Conservation (phyloP, 2,329 filamentous ascomycete species). For the Cladophialophora chaetospira region DNA sequence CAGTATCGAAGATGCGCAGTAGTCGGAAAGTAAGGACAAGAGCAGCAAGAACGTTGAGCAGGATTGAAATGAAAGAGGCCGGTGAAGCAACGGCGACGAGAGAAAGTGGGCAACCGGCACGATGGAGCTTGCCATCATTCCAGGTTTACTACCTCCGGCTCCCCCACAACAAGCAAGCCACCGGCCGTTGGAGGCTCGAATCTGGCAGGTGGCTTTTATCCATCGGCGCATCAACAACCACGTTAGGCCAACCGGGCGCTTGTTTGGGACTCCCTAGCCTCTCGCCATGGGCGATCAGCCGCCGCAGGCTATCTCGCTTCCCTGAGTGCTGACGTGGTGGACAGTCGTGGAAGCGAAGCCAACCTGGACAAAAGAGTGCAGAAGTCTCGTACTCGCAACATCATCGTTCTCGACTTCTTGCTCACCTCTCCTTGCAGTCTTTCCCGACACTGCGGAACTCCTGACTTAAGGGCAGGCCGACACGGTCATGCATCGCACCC, state of each 20-base stretch:
- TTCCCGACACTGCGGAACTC: background rate
- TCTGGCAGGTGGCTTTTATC: constrained; percentile 4
- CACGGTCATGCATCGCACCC: too few relatives aligned
- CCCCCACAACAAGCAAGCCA: background rate
- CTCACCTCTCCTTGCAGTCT: background rate
- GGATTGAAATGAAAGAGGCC: too few relatives aligned
- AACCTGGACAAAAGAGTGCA: background rate
- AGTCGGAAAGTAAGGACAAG: too few relatives aligned
- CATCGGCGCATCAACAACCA: background rate
- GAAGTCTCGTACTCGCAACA: background rate
- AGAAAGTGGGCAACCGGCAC: background rate
- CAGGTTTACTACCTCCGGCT: background rate
- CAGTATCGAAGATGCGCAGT: too few relatives aligned
- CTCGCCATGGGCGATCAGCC: constrained; percentile 16
- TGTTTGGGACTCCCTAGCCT: constrained; percentile 5
- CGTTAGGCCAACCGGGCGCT: constrained; percentile 2
- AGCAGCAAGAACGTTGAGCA: too few relatives aligned
- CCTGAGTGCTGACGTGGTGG: background rate
- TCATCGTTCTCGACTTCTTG: background rate
- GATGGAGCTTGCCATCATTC: background rate
- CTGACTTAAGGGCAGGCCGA: too few relatives aligned
- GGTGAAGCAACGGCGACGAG: background rate
- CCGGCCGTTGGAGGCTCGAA: background rate
- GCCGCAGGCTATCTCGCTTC: constrained; percentile 5
- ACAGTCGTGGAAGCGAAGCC: background rate